Conservation (phyloP, 768 basidiomycete genomes). For the Galerina sulciceps region DNA sequence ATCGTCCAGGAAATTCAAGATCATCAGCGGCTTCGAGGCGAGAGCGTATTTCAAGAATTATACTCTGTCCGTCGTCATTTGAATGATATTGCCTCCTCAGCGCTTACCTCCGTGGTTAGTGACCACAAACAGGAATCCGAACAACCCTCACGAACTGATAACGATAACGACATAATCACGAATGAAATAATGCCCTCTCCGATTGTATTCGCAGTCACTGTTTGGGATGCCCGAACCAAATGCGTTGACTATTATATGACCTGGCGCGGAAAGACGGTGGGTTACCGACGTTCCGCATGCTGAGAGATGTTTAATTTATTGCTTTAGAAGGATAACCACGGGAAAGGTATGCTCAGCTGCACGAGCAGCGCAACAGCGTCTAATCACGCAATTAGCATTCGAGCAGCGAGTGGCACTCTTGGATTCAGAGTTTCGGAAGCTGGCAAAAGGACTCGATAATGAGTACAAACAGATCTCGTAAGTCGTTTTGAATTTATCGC, state of each 20-base stretch:
- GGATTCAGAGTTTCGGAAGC: slow-evolving; percentile 47
- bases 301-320: background rate
- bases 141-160: slow-evolving; percentile 21
- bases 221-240: slow-evolving; percentile 40
- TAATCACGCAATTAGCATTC: slow-evolving; percentile 19
- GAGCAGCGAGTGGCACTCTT: slow-evolving; percentile 36
- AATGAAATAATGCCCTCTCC: slow-evolving; percentile 29
- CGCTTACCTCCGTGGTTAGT: background rate
- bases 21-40: slow-evolving; percentile 46
- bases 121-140: slow-evolving; percentile 19
- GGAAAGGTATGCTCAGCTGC: slow-evolving; percentile 23
- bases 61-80: slow-evolving; percentile 35
- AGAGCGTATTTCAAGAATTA: slow-evolving; percentile 44
- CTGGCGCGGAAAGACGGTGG: slow-evolving; percentile 47
- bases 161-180: slow-evolving; percentile 17
- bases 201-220: slow-evolving; percentile 51
- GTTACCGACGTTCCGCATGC: slow-evolving; percentile 14
- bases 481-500: slow-evolving; percentile 14
- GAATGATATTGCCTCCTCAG: background rate
- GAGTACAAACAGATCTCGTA: slow-evolving; percentile 44
- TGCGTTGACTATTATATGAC: slow-evolving; percentile 56
- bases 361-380: background rate
- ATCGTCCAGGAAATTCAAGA: slow-evolving; percentile 40
- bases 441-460: slow-evolving; percentile 44
- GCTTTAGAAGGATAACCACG: slow-evolving; percentile 21